Base-by-base conservation (phyloP, 2,329 filamentous ascomycete genomes). In the Coccinonectria pachysandricola region DNA sequence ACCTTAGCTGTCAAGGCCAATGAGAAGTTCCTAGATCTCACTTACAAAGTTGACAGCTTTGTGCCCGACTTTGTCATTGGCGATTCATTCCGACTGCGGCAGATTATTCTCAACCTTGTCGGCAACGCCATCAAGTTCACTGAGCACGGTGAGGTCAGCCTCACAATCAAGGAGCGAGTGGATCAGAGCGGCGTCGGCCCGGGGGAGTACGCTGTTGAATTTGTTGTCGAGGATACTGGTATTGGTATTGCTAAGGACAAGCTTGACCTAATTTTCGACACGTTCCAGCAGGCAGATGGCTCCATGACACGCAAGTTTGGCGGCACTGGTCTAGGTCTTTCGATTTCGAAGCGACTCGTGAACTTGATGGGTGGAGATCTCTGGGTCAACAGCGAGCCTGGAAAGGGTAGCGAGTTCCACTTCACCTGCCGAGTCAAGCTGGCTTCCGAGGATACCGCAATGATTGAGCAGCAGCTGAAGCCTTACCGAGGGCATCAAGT, bases 101-200 rank as follows among this genome's bases (percentile, higher is more conserved):
- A 98, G 58, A 93, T 98, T 45, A 95, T 96, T 36, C 71, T 96
- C 31, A 98, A 98, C 57, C 65, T 98, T 30, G 88, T 96, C 28
- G 91, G 91, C 49, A 98, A 98, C 48, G 88, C 91, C 29, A 95
- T 98, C 66, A 98, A 98, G 53, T 98, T 98, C 55, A 96, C 91
- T 3, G 88, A 96, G 56, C 80, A 92, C 46, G 91, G 91, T 35
- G 86, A 94, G 54, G 91, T 98, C 45, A 92, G 87, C 54, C 74
- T 96, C 27, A 86, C 81, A n/a, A 95, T 96, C 43, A 76, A 78
- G 41, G 66, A 72, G 48, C 62, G 46, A 67, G 76, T 57, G 65
- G 43, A 82, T 15, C 65, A 73, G 35, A 68, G 76, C 24, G 70
- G 77, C 24, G 66, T 75, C 21, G 68, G 67, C 8, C 64, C 68